Conservation (phyloP, 441 rosid species). For the Arabidopsis hybrid region DNA sequence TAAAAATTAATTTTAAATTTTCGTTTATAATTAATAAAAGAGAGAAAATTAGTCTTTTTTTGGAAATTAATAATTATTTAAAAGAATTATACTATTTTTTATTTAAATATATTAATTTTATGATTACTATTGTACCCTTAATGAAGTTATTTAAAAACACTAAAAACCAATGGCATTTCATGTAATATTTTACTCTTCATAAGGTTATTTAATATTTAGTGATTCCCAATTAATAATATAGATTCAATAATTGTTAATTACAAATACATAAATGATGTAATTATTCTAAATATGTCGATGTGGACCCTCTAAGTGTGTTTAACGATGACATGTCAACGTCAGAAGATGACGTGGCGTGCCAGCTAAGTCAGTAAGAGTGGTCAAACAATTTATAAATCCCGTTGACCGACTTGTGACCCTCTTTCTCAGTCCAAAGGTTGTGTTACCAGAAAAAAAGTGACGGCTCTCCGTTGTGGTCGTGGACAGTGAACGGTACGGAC, state of each 20-base stretch:
- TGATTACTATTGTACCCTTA: no score
- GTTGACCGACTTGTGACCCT: not conserved
- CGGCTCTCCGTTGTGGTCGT: constrained; percentile 33
- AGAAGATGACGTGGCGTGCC: constrained; percentile 9
- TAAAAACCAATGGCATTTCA: no score
- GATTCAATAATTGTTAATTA: not conserved
- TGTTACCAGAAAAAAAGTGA: not conserved
- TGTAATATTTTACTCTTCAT: no score
- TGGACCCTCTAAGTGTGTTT: not conserved
- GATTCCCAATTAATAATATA: no score
- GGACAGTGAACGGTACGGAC: constrained; percentile 17
- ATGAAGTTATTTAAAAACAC: no score
- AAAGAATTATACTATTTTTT: no score
- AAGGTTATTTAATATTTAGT: no score
- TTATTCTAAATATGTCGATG: not conserved
- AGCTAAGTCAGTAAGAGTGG: not conserved
- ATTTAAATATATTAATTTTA: no score
- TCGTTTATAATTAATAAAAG: no score
- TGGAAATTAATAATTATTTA: no score
- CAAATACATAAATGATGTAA: not conserved
- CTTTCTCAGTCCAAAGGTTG: constrained; percentile 8
- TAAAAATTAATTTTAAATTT: no score
- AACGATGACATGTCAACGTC: constrained; percentile 7
- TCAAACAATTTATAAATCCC: not conserved
- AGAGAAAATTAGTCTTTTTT: no score